Evolutionary conservation across 2,329 filamentous ascomycete genomes (phyloP).

Genomic region (Diaporthe citriasiana): DNA sequence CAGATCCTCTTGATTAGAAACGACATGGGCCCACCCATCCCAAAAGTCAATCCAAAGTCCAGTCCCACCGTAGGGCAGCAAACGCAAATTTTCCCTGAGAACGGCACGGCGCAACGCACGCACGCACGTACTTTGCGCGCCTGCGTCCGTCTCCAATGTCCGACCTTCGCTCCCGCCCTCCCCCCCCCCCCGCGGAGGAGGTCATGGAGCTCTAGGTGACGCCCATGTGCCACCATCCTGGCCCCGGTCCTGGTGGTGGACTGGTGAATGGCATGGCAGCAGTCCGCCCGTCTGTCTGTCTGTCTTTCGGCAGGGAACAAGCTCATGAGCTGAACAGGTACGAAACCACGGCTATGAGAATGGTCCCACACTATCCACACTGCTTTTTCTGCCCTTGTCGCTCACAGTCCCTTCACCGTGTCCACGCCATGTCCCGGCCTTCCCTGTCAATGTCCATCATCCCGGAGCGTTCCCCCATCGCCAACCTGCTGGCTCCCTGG

Average conservation of each 20-base stretch:
- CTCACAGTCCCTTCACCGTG: slow-evolving; percentile 42
- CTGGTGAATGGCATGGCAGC: slow-evolving; percentile 8
- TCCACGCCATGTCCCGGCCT: slow-evolving; percentile 31
- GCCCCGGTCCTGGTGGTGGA: slow-evolving; percentile 27
- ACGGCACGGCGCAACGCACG: slow-evolving; percentile 27
- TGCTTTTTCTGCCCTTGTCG: slow-evolving; percentile 31
- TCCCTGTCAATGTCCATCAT: slow-evolving; percentile 43
- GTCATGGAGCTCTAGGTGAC: slow-evolving; percentile 27
- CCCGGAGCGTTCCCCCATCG: slow-evolving; percentile 42
- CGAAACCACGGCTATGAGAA: slow-evolving; percentile 40
- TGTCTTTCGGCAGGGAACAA: slow-evolving; percentile 34
- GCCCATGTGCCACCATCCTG: slow-evolving; percentile 26
- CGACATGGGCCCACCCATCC: slow-evolving; percentile 40
- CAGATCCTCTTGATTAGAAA: slow-evolving; percentile 39
- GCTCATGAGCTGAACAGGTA: slow-evolving; percentile 35
- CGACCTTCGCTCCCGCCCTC: slow-evolving; percentile 33
- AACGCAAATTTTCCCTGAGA: slow-evolving; percentile 38
- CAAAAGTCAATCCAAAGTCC: slow-evolving; percentile 39
- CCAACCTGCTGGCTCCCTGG: slow-evolving; percentile 43
- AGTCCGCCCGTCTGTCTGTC: background rate
- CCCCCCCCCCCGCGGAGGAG: slow-evolving; percentile 33
- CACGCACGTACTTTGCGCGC: slow-evolving; percentile 25
- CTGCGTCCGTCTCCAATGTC: slow-evolving; percentile 31
- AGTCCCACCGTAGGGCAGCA: slow-evolving; percentile 39
- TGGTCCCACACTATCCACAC: slow-evolving; percentile 42